Conservation (phyloP, 495 filamentous ascomycete species). For the Penicillium nucicola region DNA sequence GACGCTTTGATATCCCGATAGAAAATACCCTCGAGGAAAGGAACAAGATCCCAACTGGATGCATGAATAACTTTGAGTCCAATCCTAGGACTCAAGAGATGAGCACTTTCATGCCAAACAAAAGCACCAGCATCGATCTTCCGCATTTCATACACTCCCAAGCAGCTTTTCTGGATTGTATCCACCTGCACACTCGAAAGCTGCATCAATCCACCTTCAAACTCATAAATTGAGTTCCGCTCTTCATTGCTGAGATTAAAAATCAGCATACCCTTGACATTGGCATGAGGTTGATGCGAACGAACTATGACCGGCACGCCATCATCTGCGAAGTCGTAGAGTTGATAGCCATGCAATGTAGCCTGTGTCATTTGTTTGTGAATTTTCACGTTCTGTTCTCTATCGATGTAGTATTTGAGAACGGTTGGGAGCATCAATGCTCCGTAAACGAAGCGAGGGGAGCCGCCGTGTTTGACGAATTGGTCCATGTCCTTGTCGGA, state of each 20-base stretch:
- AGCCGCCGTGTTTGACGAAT: slow-evolving; percentile 13
- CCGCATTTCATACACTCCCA: slow-evolving; percentile 1
- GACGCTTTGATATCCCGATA: no score
- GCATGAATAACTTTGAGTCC: slow-evolving; percentile 11
- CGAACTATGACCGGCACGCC: slow-evolving; percentile 18
- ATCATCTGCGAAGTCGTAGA: slow-evolving; percentile 11
- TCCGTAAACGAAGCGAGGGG: slow-evolving; percentile 26
- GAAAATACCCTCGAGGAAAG: no score
- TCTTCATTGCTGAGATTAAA: slow-evolving; percentile 23
- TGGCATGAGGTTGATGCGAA: slow-evolving; percentile 9
- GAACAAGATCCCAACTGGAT: slow-evolving; percentile 11
- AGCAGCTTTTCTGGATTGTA: slow-evolving; percentile 10
- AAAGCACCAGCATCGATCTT: slow-evolving; percentile 23
- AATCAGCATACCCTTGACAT: slow-evolving; percentile 28
- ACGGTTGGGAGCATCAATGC: slow-evolving; percentile 28
- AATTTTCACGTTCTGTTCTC: slow-evolving; percentile 12
- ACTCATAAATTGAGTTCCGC: slow-evolving; percentile 20
- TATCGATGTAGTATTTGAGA: slow-evolving; percentile 21
- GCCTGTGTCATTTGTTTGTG: slow-evolving; percentile 22
- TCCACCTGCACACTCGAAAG: slow-evolving; percentile 22
- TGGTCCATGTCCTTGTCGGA: slow-evolving; percentile 8
- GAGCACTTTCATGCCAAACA: slow-evolving; percentile 8
- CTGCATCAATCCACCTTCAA: slow-evolving; percentile 19
- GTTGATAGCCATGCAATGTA: slow-evolving; percentile 19
- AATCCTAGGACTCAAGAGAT: not conserved